Evolutionary conservation across 345 rosid species (phyloP), one percentile per base, ranked within the genome.

Genomic region (Turnera subulata): DNA sequence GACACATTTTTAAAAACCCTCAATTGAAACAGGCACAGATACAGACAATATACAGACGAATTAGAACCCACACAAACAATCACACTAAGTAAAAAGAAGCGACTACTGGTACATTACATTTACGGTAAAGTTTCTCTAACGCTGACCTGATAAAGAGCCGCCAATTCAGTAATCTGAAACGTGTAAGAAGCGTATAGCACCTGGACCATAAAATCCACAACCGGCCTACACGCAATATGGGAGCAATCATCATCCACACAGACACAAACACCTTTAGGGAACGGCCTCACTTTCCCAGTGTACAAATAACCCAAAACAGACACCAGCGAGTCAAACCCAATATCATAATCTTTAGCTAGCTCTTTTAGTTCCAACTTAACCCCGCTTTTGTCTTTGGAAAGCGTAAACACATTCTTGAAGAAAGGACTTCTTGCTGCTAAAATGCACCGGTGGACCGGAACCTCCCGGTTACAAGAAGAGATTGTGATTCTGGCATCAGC

Each of bases 401-500:
- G 46, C 21, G 68, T 11, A 33, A 90, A 78, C 12, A 73, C 74
- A 57, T n/a, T 59, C 67, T 73, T 84, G 67, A 87, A 87, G 38
- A 84, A 70, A 17, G 78, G 73, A 20, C 79, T 78, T 58, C 96
- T 78, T 24, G 80, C 81, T 0, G 91, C 75, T 9, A 91, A 73
- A 73, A 91, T 73, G 80, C 94, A 91, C 53, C 91, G 85, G 76
- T 91, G 97, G 47, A 88, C 82, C 8, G 81, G 46, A 38, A 91
- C 60, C 49, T 83, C 89, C 0, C 56, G 68, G 45, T 42, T 57
- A 24, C 87, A 88, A 20, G 58, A 59, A 22, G 81, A 18, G 59
- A 79, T 73, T 56, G 57, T 69, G 25, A 91, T 80, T 58, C 71
- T 82, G 18, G 91, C 91, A 61, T 91, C 97, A 10, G 88, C 66